Percentiles rank a stretch among this genome's conserved stretches.
Conservation (phyloP, 2,329 filamentous ascomycete species). For the Penicillium crustosum region DNA sequence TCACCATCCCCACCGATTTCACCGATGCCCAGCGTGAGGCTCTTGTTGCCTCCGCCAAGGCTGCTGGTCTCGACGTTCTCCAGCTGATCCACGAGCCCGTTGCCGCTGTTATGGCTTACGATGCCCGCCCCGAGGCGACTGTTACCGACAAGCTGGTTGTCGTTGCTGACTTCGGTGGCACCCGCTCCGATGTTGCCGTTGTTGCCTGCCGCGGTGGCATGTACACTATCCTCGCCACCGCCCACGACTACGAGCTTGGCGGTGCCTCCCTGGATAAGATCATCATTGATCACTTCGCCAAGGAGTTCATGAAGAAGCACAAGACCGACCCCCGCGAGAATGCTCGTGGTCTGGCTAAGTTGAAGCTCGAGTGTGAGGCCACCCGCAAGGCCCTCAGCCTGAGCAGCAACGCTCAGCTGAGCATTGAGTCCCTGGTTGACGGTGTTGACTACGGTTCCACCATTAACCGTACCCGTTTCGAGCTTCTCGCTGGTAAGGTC, state of each 20-base stretch:
- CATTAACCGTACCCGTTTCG: conserved; percentile 90
- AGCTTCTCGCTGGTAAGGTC: conserved; percentile 81
- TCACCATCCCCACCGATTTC: conserved; percentile 94
- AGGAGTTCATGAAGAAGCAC: conserved; percentile 99
- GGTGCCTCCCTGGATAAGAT: conserved; percentile 85
- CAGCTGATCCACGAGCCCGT: conserved; percentile 92
- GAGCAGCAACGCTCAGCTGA: conserved; percentile 84
- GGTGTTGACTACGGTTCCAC: conserved; percentile 89
- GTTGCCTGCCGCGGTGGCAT: conserved; percentile 90
- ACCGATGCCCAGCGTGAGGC: conserved; percentile 81
- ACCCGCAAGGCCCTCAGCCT: conserved; percentile 91
- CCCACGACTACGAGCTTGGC: conserved; percentile 92
- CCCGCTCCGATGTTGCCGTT: conserved; percentile 86
- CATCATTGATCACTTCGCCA: conserved; percentile 93
- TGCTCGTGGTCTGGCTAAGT: conserved; percentile 79
- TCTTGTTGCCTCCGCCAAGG: conserved; percentile 72
- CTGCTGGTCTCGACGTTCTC: conserved; percentile 80
- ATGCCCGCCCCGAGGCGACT: conserved; percentile 74
- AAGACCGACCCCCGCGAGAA: conserved; percentile 82
- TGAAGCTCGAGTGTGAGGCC: conserved; percentile 85
- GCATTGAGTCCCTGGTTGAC: conserved; percentile 84
- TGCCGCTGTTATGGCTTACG: conserved; percentile 84
- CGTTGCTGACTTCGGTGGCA: conserved; percentile 90
- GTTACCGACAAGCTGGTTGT: conserved; percentile 84
- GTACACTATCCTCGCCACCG: conserved; percentile 90